Evolutionary conservation across 495 filamentous ascomycete species (phyloP), one percentile per base, ranked within the genome.

Genomic region (Pseudoneurospora amorphoporcata): DNA sequence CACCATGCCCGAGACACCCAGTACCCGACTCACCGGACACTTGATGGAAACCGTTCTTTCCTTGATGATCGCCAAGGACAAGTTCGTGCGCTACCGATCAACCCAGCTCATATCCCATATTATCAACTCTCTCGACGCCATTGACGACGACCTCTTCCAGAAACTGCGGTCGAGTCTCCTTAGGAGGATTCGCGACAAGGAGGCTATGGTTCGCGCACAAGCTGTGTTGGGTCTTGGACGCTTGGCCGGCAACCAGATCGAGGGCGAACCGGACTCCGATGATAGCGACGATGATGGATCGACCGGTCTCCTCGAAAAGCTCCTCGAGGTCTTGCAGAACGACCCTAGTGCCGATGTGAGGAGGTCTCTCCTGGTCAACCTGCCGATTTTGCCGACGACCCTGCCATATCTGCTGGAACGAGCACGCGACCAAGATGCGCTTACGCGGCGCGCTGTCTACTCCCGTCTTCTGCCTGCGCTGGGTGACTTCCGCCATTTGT

Each of bases 401-500:
- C 87, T 99, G n/a, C 93, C 93, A 17, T 98, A 91, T 78, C 88
- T 99, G 0, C 87, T 98, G 38, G 95, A 98, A 80, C 88, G 95
- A 72, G 93, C 96, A 29, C 87, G 95, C 75, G 95, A 99, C 80
- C 85, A 92, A 37, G 95, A 99, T 81, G 86, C 91, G 2, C 84
- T 88, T 3, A 98, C 93, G 2, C 87, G 95, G 69, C 87, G 94
- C 68, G 92, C 92, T 12, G 84, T 99, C 7, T 99, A 98, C 78
- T 91, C 95, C 4, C 89, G 92, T 17, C 83, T 99, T 3, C 84
- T 99, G 8, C 96, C 95, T 1, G 91, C 92, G 0, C 85, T 99
- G 8, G 95, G 94, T 19, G 95, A 99, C 82, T 99, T 99, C 84
- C 90, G 95, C 69, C 93, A 98, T 82, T 84, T 99, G 65, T 97